Conservation (phyloP, 768 basidiomycete species). For the Nidularia sp. region DNA sequence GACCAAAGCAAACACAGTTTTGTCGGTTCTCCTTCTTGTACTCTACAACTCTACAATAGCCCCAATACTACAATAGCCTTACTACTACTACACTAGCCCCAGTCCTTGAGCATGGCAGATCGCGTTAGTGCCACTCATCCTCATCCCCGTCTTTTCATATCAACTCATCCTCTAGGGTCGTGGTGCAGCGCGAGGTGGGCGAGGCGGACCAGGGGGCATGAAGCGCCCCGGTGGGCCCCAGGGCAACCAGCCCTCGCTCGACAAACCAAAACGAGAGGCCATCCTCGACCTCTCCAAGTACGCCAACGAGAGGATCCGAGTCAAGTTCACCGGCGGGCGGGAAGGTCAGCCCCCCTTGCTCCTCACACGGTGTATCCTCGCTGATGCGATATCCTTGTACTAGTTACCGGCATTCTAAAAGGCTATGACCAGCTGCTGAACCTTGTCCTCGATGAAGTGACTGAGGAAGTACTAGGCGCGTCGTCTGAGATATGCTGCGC, state of each 20-base stretch:
- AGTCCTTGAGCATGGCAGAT: conserved; percentile 46
- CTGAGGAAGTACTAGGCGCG: conserved; percentile 74
- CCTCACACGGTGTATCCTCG: background rate
- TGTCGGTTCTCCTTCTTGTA: background rate
- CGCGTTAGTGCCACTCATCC: conserved; percentile 40
- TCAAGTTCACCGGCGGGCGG: conserved; percentile 97
- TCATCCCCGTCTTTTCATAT: conserved; percentile 21
- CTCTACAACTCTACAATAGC: background rate
- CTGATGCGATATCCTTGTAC: background rate
- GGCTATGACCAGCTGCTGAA: conserved; percentile 96
- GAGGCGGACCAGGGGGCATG: conserved; percentile 43
- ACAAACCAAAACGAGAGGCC: conserved; percentile 88
- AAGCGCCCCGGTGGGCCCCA: conserved; percentile 39
- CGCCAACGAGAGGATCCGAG: conserved; percentile 85
- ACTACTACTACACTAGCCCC: conserved; percentile 1
- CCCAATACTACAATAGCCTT: background rate
- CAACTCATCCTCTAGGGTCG: conserved; percentile 51
- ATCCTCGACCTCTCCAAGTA: conserved; percentile 96
- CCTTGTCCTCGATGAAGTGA: conserved; percentile 93
- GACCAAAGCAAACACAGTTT: conserved; percentile 9
- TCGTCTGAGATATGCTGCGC: conserved; percentile 8
- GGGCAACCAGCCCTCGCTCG: conserved; percentile 44
- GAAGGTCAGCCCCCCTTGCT: conserved; percentile 58
- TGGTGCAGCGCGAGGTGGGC: conserved; percentile 40
- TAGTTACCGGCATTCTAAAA: conserved; percentile 90